phyloP scores from a whole-genome alignment of 176 grass and related monocot species.

The Ensete glaucum region DNA sequence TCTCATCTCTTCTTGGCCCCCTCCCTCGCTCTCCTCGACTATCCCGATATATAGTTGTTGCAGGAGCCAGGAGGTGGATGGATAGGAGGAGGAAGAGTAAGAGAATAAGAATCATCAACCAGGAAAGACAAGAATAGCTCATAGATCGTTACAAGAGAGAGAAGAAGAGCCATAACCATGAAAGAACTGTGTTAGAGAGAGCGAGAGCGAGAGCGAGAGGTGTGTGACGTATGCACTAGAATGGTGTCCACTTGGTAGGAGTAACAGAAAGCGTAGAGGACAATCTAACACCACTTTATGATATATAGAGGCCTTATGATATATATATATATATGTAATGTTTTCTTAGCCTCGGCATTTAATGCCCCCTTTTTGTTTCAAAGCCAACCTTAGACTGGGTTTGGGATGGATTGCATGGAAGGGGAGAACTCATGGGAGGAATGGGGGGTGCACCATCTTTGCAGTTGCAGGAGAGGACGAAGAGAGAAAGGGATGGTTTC shows the following conservation, averaged over 20 bases:
- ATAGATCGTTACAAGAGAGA: too few relatives aligned
- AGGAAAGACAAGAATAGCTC: too few relatives aligned
- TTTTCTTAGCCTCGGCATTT: too few relatives aligned
- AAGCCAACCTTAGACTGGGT: neutral
- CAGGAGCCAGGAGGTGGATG: too few relatives aligned
- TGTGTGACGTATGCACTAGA: neutral
- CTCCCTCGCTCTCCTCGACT: neutral
- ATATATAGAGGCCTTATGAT: neutral
- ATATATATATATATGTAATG: neutral
- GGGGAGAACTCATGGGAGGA: neutral
- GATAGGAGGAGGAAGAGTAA: too few relatives aligned
- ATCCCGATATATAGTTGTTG: too few relatives aligned
- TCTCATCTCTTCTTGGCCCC: neutral
- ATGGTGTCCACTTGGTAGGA: neutral
- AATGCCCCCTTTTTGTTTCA: too few relatives aligned
- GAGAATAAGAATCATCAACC: too few relatives aligned
- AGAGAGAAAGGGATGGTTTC: neutral
- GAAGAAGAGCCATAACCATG: too few relatives aligned
- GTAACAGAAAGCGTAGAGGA: slow-evolving; percentile 6
- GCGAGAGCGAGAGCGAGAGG: neutral
- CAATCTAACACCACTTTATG: neutral
- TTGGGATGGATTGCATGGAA: neutral
- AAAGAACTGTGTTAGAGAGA: neutral
- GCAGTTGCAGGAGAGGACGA: neutral
- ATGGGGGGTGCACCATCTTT: neutral